Evolutionary conservation across 164 flowering plant genomes (phyloP).

Genomic region (Annona squamosa): DNA sequence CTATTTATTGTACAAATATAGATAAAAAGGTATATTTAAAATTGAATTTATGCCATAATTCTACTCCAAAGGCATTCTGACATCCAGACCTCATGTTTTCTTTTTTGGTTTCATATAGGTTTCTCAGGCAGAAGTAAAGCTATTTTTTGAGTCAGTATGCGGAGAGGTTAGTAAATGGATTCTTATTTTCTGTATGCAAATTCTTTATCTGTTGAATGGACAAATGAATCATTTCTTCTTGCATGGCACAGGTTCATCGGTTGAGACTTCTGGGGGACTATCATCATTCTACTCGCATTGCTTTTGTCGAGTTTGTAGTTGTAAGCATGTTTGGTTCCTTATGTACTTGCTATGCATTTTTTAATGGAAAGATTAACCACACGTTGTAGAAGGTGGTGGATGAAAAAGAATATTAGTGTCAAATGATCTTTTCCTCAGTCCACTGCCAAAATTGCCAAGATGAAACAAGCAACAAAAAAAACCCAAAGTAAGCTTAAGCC

Average conservation of each 20-base stretch:
- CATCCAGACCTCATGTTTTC: neutral
- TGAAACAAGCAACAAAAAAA: neutral
- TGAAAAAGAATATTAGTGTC: neutral
- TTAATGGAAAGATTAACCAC: neutral
- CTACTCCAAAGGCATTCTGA: neutral
- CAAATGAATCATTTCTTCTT: constrained; percentile 8
- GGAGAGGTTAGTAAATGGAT: constrained; percentile 54
- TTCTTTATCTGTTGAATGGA: neutral
- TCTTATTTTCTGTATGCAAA: constrained; percentile 1
- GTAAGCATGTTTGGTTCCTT: constrained; percentile 24
- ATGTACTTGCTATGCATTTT: neutral
- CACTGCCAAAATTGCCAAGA: neutral
- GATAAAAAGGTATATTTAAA: constrained; percentile 65
- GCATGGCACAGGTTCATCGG: constrained; percentile 49
- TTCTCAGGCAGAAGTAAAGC: constrained; percentile 67
- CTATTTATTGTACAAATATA: constrained; percentile 80
- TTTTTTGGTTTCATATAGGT: constrained; percentile 30
- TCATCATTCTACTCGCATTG: constrained; percentile 75
- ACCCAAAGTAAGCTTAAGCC: neutral
- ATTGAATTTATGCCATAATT: constrained; percentile 6
- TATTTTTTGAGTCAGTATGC: constrained; percentile 69
- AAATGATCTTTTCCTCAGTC: neutral
- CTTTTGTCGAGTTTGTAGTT: constrained; percentile 79
- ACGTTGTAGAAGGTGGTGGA: neutral
- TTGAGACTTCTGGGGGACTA: constrained; percentile 77